A percentile compares a stretch with the other conserved stretches of the same genome.
These are phyloP conservation scores for Yarrowia galli DNA, from an alignment of 1,139 yeast species.

Conservation along the genomic window DNA sequence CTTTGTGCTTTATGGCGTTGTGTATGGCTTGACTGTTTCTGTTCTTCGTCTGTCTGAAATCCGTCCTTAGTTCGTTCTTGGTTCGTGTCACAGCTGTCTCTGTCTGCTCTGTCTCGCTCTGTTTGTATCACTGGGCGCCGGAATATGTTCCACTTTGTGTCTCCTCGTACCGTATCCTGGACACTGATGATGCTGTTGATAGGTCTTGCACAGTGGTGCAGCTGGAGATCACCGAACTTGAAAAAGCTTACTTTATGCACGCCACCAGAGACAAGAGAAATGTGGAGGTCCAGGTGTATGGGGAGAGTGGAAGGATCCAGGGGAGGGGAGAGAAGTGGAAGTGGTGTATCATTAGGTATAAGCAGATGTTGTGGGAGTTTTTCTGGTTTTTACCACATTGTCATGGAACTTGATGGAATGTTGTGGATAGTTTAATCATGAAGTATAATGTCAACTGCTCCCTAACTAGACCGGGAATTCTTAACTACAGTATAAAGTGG, in stretches of 20 bases:
- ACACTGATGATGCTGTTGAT: conserved; percentile 10
- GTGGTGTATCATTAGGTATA: no score
- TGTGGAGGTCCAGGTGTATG: background rate
- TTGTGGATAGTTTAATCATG: no score
- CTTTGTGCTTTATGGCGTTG: background rate
- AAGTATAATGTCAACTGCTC: no score
- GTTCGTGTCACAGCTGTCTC: conserved; percentile 20
- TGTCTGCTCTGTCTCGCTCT: background rate
- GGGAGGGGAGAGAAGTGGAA: background rate
- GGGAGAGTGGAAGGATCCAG: background rate
- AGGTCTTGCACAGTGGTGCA: background rate
- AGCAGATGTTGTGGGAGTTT: no score
- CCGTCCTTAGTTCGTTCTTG: no score
- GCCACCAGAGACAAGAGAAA: background rate
- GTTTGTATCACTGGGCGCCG: background rate
- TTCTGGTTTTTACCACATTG: background rate
- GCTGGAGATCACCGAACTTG: background rate
- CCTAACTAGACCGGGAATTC: no score
- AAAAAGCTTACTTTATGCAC: conserved; percentile 17
- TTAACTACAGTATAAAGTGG: no score
- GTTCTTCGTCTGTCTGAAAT: no score
- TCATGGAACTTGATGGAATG: background rate
- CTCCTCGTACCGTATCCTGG: background rate
- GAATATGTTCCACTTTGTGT: background rate
- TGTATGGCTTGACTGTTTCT: background rate